These are phyloP conservation scores for Alternaria dauci DNA, from an alignment of 2,329 filamentous ascomycete genomes.

Conservation along the genomic window DNA sequence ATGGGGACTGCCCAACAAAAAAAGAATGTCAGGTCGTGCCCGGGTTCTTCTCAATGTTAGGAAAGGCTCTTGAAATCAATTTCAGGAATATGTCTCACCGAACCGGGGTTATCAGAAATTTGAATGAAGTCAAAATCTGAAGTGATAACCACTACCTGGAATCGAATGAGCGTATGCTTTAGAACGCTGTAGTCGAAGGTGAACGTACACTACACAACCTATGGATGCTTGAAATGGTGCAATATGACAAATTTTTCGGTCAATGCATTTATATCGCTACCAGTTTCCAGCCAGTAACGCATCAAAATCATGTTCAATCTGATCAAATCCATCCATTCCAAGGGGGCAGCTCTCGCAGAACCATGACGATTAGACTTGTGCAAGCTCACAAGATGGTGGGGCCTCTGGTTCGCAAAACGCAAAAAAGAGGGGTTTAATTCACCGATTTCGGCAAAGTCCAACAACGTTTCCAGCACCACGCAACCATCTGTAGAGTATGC, in stretches of 20 bases:
- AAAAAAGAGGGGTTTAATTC: conserved; percentile 6
- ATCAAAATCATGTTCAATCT: accelerated
- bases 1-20: conserved; percentile 8
- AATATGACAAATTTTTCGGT: neutral
- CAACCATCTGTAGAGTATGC: neutral
- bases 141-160: conserved; percentile 38
- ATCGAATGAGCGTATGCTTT: conserved; percentile 21
- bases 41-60: conserved; percentile 23
- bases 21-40: conserved; percentile 18
- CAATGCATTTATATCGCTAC: neutral
- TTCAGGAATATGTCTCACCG: conserved; percentile 12
- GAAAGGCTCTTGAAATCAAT: neutral
- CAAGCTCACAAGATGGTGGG: conserved; percentile 9
- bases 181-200: neutral
- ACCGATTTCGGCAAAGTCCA: neutral
- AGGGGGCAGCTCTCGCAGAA: neutral
- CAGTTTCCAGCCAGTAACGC: no score
- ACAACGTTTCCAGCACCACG: neutral
- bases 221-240: conserved; percentile 15
- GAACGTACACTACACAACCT: conserved; percentile 30
- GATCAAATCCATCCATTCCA: neutral
- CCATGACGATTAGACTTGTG: conserved; percentile 17
- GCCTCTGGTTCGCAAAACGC: conserved; percentile 1
- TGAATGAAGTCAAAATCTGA: conserved; percentile 32
- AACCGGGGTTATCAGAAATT: conserved; percentile 38